A percentile compares a stretch with the other conserved stretches of the same genome.
phyloP scores from a whole-genome alignment of 176 grass and related monocot species.

The Rhynchospora pubera region DNA sequence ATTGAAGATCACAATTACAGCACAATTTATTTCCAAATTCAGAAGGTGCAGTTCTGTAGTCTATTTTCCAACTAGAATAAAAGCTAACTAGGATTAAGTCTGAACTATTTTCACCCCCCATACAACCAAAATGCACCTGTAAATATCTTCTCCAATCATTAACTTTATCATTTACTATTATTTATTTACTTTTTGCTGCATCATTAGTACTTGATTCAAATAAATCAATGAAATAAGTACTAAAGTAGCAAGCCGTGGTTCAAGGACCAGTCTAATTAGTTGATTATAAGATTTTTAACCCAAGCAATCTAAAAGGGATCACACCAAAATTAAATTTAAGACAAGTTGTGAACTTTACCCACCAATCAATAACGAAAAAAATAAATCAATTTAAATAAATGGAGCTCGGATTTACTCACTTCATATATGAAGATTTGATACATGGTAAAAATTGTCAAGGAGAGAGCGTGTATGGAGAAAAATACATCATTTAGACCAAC shows the following conservation, averaged over 20 bases:
- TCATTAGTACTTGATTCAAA: not conserved
- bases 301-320: too few relatives aligned
- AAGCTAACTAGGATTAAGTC: not conserved
- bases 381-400: not conserved
- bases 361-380: not conserved
- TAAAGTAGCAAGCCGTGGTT: not conserved
- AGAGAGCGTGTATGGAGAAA: conserved; percentile 76
- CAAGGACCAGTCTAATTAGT: too few relatives aligned
- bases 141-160: not conserved
- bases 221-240: not conserved
- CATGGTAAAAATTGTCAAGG: conserved; percentile 70
- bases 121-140: not conserved
- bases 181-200: not conserved
- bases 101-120: too few relatives aligned
- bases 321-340: not conserved
- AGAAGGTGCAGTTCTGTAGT: not conserved
- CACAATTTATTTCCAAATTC: not conserved
- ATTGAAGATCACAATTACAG: not conserved
- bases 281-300: too few relatives aligned
- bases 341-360: not conserved
- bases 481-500: conserved; percentile 92
- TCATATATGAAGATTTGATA: conserved; percentile 89
- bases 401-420: conserved; percentile 35
- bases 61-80: not conserved
- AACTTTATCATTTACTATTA: too few relatives aligned